Evolutionary conservation across 805 yeast genomes (phyloP).

Genomic region (Komagataella mondaviorum): DNA sequence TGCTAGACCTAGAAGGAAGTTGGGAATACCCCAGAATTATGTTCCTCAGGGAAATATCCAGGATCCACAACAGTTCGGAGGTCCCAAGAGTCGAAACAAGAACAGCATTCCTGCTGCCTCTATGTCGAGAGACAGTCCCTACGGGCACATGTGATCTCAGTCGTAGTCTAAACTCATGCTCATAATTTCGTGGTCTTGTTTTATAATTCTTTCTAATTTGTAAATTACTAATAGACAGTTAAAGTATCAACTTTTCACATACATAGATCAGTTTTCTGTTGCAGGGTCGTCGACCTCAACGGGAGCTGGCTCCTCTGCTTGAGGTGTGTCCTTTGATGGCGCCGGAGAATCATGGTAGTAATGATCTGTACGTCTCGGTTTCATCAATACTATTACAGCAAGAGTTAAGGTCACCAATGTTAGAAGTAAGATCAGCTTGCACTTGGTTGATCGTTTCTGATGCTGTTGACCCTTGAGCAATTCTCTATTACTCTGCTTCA

Average conservation of each 20-base stretch:
- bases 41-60: neutral
- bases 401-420: slow-evolving; percentile 59
- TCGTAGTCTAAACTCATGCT: neutral
- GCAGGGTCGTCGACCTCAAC: neutral
- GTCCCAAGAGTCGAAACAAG: slow-evolving; percentile 7
- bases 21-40: neutral
- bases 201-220: neutral
- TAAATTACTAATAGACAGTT: neutral
- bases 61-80: slow-evolving; percentile 2
- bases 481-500: slow-evolving; percentile 69
- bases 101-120: slow-evolving; percentile 27
- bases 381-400: slow-evolving; percentile 55
- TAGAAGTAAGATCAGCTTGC: slow-evolving; percentile 71
- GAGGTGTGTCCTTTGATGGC: neutral
- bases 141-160: slow-evolving; percentile 11
- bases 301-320: neutral
- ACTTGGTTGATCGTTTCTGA: slow-evolving; percentile 83
- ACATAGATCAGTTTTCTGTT: neutral
- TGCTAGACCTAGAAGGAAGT: neutral
- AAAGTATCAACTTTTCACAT: neutral
- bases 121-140: slow-evolving; percentile 27
- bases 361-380: slow-evolving; percentile 29
- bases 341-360: slow-evolving; percentile 11
- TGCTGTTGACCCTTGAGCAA: slow-evolving; percentile 62
- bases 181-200: neutral